Evolutionary conservation across 2,329 filamentous ascomycete genomes (phyloP).

Genomic region (Cyanodermella asteris): DNA sequence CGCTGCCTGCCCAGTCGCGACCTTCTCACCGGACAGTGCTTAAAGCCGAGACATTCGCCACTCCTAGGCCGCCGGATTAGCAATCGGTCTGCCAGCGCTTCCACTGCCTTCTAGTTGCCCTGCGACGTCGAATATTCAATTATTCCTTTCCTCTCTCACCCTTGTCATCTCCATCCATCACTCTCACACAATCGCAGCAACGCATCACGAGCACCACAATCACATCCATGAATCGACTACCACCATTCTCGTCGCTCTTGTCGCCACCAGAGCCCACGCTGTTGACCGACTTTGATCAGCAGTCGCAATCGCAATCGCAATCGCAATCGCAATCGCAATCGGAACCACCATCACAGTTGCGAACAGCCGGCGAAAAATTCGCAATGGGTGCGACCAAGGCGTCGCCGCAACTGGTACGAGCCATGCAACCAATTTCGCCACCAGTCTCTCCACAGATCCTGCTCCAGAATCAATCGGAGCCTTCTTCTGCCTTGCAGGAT

Average conservation of each 20-base stretch:
- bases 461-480: too few relatives aligned
- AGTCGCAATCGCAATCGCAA: constrained; percentile 12
- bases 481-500: too few relatives aligned
- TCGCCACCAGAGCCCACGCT: constrained; percentile 27
- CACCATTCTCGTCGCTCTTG: constrained; percentile 22
- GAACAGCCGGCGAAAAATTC: constrained; percentile 15
- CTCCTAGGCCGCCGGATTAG: constrained; percentile 3
- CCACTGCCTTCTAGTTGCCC: constrained; percentile 5
- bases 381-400: constrained; percentile 17
- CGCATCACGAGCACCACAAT: too few relatives aligned
- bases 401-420: constrained; percentile 14
- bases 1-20: too few relatives aligned
- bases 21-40: too few relatives aligned
- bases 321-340: constrained; percentile 11
- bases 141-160: neutral
- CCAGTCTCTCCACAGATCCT: constrained; percentile 22
- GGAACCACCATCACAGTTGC: constrained; percentile 5
- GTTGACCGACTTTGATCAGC: constrained; percentile 21
- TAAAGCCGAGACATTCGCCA: constrained; percentile 4
- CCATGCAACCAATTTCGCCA: constrained; percentile 22
- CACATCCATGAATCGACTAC: constrained; percentile 19
- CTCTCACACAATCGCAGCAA: too few relatives aligned
- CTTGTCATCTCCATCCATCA: constrained; percentile 1
- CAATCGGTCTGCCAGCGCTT: constrained; percentile 3
- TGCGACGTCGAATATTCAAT: neutral